These are phyloP conservation scores for Neurospora sp. DNA, from an alignment of 495 filamentous ascomycete genomes.

Conservation along the genomic window DNA sequence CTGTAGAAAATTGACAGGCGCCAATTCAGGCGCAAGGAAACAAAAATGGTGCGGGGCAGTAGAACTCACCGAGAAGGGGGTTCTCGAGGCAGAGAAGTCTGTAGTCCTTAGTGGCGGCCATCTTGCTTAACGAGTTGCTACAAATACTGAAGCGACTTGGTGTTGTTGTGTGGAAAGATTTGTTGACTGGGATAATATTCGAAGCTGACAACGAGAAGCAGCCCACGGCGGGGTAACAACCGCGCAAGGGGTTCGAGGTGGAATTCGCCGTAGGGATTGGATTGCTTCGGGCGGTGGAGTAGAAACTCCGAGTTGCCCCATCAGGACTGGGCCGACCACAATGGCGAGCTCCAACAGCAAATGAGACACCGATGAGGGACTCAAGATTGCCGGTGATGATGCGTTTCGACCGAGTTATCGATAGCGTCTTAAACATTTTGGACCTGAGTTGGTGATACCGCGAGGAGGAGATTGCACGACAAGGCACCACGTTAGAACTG, in stretches of 20 bases:
- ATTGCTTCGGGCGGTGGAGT: constrained; percentile 10
- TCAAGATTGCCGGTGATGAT: not conserved
- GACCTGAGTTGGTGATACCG: not conserved
- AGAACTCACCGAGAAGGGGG: constrained; percentile 71
- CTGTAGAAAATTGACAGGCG: not conserved
- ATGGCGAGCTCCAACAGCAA: not conserved
- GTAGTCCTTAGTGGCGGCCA: constrained; percentile 67
- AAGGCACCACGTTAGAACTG: not conserved
- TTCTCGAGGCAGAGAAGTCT: constrained; percentile 89
- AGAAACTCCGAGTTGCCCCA: not conserved
- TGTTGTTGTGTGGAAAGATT: constrained; percentile 11
- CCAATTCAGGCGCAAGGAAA: constrained; percentile 6
- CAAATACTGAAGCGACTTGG: constrained; percentile 2
- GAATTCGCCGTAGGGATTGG: not conserved
- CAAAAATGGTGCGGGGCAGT: not conserved
- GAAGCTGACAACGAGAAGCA: not conserved
- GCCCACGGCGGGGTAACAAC: not conserved
- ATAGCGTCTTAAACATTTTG: constrained; percentile 13
- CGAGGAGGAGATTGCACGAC: not conserved
- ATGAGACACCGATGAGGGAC: not conserved
- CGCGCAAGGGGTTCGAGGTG: not conserved
- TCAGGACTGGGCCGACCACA: not conserved
- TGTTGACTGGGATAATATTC: constrained; percentile 3
- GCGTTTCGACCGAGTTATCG: constrained; percentile 2
- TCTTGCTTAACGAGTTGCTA: constrained; percentile 31